Percentiles rank a stretch among this genome's conserved stretches.
Evolutionary conservation across 1,284 basidiomycete species (phyloP).

Genomic region (Thelephora terrestris): DNA sequence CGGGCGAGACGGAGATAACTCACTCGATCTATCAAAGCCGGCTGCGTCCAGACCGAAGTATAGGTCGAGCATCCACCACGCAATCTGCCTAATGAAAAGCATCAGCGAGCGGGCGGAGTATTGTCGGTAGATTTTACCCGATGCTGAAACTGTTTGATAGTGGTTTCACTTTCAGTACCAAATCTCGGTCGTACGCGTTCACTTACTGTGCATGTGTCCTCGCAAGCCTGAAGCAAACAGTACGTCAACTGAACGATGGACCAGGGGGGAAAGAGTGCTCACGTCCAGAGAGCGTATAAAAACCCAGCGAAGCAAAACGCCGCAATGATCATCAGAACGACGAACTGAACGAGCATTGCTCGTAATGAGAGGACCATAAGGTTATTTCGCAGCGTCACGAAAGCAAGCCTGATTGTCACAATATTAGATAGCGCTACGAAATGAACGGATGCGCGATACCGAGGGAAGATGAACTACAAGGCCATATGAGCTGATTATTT

Average conservation of each 20-base stretch:
- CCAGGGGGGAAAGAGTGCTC: conserved; percentile 23
- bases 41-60: conserved; percentile 87
- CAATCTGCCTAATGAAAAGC: conserved; percentile 42
- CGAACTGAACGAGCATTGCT: conserved; percentile 75
- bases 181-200: background rate
- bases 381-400: conserved; percentile 82
- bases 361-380: conserved; percentile 72
- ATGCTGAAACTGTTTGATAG: background rate
- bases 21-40: conserved; percentile 72
- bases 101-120: background rate
- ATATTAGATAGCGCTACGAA: background rate
- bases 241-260: too few relatives aligned
- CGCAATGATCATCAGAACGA: conserved; percentile 77
- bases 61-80: conserved; percentile 86
- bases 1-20: conserved; percentile 20
- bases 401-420: conserved; percentile 55
- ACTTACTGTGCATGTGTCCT: conserved; percentile 46
- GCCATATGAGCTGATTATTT: too few relatives aligned
- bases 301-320: conserved; percentile 87
- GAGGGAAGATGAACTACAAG: conserved; percentile 81
- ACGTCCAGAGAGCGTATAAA: conserved; percentile 86
- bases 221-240: conserved; percentile 34
- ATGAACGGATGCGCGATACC: conserved; percentile 28
- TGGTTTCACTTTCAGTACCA: background rate
- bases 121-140: conserved; percentile 3